phyloP scores from a whole-genome alignment of 257 asterid genomes.

The Solanum microdontum region DNA sequence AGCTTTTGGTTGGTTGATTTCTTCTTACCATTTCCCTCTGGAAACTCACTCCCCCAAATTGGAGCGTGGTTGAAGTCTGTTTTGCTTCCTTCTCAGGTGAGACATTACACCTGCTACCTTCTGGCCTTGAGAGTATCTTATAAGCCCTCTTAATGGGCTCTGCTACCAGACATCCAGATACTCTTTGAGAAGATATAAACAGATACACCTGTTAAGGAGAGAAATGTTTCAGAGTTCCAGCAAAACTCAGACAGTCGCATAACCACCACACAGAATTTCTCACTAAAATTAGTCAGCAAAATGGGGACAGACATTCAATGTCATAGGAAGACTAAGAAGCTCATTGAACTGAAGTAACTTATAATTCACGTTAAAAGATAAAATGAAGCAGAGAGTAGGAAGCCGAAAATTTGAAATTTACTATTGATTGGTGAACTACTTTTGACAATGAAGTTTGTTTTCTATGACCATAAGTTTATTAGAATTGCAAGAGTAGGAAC shows the following conservation, averaged over 20 bases:
- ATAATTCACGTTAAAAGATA: background rate
- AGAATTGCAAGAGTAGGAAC: background rate
- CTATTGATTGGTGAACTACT: background rate
- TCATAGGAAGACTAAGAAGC: background rate
- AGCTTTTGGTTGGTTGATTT: conserved; percentile 9
- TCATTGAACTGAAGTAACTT: background rate
- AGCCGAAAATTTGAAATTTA: background rate
- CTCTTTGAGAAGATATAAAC: conserved; percentile 47
- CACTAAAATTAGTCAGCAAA: background rate
- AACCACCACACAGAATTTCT: background rate
- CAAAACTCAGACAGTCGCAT: background rate
- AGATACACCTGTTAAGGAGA: conserved; percentile 47
- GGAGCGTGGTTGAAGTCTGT: conserved; percentile 30
- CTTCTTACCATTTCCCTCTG: conserved; percentile 49
- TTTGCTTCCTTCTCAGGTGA: conserved; percentile 17
- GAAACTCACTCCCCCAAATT: conserved; percentile 62
- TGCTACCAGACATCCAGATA: conserved; percentile 57
- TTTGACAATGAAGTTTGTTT: background rate
- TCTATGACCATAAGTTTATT: background rate
- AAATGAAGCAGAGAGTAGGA: background rate
- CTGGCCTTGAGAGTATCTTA: conserved; percentile 29
- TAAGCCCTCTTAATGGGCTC: conserved; percentile 59
- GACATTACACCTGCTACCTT: background rate
- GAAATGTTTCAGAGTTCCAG: background rate
- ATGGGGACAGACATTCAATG: background rate